Percentiles rank a stretch among this genome's conserved stretches.
Evolutionary conservation across 2,329 filamentous ascomycete genomes (phyloP).

Genomic region (Rutstroemia sp.): DNA sequence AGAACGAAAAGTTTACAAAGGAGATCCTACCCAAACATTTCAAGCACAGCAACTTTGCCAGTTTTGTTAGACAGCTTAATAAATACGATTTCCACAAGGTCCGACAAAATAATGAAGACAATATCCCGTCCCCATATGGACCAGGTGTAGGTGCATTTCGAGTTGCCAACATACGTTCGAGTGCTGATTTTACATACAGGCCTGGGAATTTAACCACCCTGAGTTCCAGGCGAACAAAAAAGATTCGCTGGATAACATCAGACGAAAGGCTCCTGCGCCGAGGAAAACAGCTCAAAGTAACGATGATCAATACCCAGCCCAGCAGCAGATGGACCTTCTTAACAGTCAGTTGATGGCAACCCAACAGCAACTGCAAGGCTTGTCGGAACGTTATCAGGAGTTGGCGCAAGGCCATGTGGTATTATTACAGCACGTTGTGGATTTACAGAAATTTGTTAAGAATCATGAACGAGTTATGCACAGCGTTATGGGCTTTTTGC

Average conservation of each 20-base stretch:
- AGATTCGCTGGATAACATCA: conserved; percentile 92
- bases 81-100: conserved; percentile 99
- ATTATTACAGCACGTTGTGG: conserved; percentile 54
- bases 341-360: conserved; percentile 84
- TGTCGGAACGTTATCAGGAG: conserved; percentile 80
- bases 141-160: conserved; percentile 51
- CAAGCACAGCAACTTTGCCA: conserved; percentile 98
- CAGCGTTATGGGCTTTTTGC: conserved; percentile 61
- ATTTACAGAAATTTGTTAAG: conserved; percentile 54
- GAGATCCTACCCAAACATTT: conserved; percentile 96
- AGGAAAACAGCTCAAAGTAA: conserved; percentile 59
- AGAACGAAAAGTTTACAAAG: conserved; percentile 99
- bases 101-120: conserved; percentile 81
- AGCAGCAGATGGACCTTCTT: conserved; percentile 79
- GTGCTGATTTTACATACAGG: conserved; percentile 41
- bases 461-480: conserved; percentile 67
- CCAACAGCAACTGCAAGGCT: conserved; percentile 81
- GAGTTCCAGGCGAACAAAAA: conserved; percentile 95
- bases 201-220: conserved; percentile 96
- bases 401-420: conserved; percentile 57
- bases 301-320: conserved; percentile 57
- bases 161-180: neutral
- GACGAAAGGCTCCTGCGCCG: conserved; percentile 87
- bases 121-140: conserved; percentile 72
- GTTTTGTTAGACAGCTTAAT: conserved; percentile 91